These are phyloP conservation scores for Cyclotella cryptica DNA, from an alignment of 108 stramenopile genomes.

Conservation along the genomic window DNA sequence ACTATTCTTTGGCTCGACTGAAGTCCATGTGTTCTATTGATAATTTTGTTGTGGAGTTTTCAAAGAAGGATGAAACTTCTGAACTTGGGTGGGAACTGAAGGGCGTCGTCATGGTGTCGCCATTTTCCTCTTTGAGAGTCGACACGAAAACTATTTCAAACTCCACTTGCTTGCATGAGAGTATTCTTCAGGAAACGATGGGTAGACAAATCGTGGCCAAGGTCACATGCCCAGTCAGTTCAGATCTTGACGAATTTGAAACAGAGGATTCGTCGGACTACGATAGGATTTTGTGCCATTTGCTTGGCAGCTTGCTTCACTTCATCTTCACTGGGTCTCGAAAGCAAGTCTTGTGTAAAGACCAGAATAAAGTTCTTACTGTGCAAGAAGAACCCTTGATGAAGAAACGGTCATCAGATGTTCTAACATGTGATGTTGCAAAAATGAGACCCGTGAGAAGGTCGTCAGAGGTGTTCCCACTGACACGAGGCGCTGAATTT, in stretches of 20 bases:
- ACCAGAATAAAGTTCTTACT: background rate
- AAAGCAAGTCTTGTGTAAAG: too few species aligned
- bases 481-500: too few species aligned
- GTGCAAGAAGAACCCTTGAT: background rate
- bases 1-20: too few species aligned
- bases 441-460: too few species aligned
- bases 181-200: background rate
- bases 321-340: background rate
- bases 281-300: slow-evolving; percentile 1
- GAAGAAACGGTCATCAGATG: too few species aligned
- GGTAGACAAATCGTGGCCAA: background rate
- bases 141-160: background rate
- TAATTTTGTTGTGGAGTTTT: too few species aligned
- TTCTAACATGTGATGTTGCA: too few species aligned
- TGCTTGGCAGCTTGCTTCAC: slow-evolving; percentile 1
- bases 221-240: background rate
- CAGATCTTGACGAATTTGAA: background rate
- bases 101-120: slow-evolving; percentile 4
- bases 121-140: background rate
- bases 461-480: too few species aligned
- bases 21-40: too few species aligned
- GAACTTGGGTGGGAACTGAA: slow-evolving; percentile 6
- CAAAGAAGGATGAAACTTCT: too few species aligned
- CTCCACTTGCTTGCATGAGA: background rate
- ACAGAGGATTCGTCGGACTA: background rate